phyloP scores from a whole-genome alignment of 139 green algal species.

The Gonium pectorale region DNA sequence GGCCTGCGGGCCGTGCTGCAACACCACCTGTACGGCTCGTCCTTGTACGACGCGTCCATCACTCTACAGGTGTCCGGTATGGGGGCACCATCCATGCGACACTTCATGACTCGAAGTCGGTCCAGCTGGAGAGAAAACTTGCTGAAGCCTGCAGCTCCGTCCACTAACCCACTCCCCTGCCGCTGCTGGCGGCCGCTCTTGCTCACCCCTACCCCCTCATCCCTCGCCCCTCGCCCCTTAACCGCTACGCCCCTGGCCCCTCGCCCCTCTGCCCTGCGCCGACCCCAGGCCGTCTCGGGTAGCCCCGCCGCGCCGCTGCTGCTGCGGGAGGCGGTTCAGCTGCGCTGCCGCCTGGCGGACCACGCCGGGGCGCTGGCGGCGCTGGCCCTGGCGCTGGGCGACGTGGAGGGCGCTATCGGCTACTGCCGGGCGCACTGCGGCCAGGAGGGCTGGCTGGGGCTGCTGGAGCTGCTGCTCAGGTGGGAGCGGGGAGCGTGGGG shows the following conservation, averaged over 20 bases:
- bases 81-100: no score
- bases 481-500: background rate
- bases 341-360: slow-evolving; percentile 67
- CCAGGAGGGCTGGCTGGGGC: slow-evolving; percentile 54
- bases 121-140: no score
- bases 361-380: slow-evolving; percentile 73
- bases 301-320: slow-evolving; percentile 6
- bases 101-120: no score
- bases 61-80: slow-evolving; percentile 32
- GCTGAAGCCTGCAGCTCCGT: no score
- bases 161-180: no score
- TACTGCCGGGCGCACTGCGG: slow-evolving; percentile 71
- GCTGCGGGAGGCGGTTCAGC: slow-evolving; percentile 70
- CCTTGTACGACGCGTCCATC: slow-evolving; percentile 61
- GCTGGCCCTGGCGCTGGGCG: slow-evolving; percentile 70
- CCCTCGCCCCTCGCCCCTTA: no score
- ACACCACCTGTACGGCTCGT: slow-evolving; percentile 65
- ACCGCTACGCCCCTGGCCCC: no score
- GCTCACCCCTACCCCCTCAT: no score
- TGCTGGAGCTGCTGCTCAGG: slow-evolving; percentile 79
- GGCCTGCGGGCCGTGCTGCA: slow-evolving; percentile 64
- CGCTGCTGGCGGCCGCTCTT: no score
- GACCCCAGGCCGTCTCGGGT: no score
- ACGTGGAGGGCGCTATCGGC: slow-evolving; percentile 68
- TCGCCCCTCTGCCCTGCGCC: no score